Evolutionary conservation across 352 stramenopile genomes (phyloP).

Genomic region (Lagenidium giganteum): DNA sequence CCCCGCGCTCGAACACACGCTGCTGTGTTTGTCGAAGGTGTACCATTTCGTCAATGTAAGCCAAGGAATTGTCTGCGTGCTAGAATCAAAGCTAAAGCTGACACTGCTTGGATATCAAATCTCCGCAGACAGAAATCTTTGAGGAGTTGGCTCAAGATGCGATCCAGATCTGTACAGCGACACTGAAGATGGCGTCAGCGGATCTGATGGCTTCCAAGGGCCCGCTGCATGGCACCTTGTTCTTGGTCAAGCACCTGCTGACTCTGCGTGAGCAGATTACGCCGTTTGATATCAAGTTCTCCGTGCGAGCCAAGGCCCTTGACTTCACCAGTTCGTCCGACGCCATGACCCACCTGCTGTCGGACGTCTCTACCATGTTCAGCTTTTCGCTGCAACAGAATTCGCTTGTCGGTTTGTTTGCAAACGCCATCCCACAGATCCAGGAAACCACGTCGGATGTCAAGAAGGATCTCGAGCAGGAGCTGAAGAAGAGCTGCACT

Average conservation of each 20-base stretch:
- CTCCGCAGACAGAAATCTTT: slow-evolving; percentile 81
- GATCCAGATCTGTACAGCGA: slow-evolving; percentile 73
- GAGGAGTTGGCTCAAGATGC: slow-evolving; percentile 80
- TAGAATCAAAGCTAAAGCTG: no score
- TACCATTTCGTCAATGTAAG: slow-evolving; percentile 80
- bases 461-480: slow-evolving; percentile 73
- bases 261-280: slow-evolving; percentile 83
- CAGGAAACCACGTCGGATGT: slow-evolving; percentile 75
- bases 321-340: slow-evolving; percentile 76
- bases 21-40: slow-evolving; percentile 83
- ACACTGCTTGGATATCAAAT: no score
- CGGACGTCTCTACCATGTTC: slow-evolving; percentile 61
- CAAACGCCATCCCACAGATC: slow-evolving; percentile 69
- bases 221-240: slow-evolving; percentile 57
- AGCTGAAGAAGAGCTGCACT: slow-evolving; percentile 79
- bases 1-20: slow-evolving; percentile 71
- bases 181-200: slow-evolving; percentile 69
- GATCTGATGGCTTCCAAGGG: slow-evolving; percentile 52
- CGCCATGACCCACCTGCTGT: slow-evolving; percentile 65
- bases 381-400: slow-evolving; percentile 56
- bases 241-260: slow-evolving; percentile 79
- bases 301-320: slow-evolving; percentile 60
- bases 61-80: not conserved
- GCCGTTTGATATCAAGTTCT: slow-evolving; percentile 80
- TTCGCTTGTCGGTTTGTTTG: slow-evolving; percentile 52